Base-by-base conservation (phyloP, 257 asterid genomes). In the Jacaranda mimosifolia region DNA sequence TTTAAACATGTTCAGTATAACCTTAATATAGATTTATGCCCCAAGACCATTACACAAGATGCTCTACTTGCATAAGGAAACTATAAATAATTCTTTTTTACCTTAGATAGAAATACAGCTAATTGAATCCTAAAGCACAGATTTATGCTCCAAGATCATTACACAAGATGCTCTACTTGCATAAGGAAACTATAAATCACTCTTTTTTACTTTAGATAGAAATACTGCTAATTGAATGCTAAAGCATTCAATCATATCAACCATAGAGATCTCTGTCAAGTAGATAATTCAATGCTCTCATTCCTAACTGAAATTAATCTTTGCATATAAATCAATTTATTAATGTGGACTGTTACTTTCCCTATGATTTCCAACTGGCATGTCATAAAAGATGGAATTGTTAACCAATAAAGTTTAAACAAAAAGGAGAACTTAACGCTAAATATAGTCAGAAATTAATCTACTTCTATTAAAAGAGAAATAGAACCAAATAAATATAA, bases 21-120 rank as follows among this genome's bases (percentile, higher is more conserved):
- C 55, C 68, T 36, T 21, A 11, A 70, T 38, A 53, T 4, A 9
- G 48, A 73, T 57, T 45, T 12, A 40, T 43, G n/a, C 19, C 45
- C 17, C 56, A 73, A 66, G 57, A 40, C 35, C 45, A 35, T 53
- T 40, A 64, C 45, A 7, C 57, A 52, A 63, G 42, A 59, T 19
- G 21, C 55, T 42, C 64, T 18, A 26, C 45, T 32, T 63, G 63
- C 14, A 45, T 9, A 36, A 26, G 35, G 36, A 75, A 69, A 63
- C 66, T 63, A 45, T 42, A 51, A 52, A 57, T 66, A 48, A 43
- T 13, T 40, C 11, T n/a, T 15, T 17, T 55, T 63, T 57, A 39
- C 67, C 56, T 45, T 46, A 21, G 62, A 73, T 46, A 15, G 62
- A 73, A 14, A 59, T 59, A 77, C 56, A 78, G 43, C 18, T 42